Conservation (phyloP, 2,329 filamentous ascomycete genomes). For the Nothopassalora personata region DNA sequence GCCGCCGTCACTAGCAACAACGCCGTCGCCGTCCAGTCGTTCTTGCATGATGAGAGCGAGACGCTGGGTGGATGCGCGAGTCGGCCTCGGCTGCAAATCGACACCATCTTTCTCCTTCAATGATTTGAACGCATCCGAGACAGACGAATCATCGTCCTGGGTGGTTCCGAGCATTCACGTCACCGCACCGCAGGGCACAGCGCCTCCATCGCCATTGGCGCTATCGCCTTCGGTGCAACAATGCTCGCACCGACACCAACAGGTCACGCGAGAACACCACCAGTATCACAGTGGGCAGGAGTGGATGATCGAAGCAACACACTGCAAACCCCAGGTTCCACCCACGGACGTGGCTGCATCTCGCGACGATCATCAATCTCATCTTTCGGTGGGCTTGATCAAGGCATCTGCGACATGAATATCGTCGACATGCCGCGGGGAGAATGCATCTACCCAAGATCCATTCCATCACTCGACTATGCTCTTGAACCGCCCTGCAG, state of each 20-base stretch:
- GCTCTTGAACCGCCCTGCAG: background rate
- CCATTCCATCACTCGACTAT: conserved; percentile 1
- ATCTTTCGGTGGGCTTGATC: conserved; percentile 11
- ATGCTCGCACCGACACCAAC: conserved; percentile 6
- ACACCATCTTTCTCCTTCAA: conserved; percentile 10
- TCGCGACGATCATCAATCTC: conserved; percentile 15
- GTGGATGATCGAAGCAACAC: conserved; percentile 5
- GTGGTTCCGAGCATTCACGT: conserved; percentile 14
- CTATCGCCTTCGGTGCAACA: conserved; percentile 6
- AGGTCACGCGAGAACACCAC: conserved; percentile 8
- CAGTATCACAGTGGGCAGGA: conserved; percentile 12
- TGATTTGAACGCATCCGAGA: conserved; percentile 3
- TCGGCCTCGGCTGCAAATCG: conserved; percentile 11
- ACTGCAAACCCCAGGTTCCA: conserved; percentile 11
- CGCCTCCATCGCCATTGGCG: conserved; percentile 8
- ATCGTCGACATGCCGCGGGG: conserved; percentile 4
- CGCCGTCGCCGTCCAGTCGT: background rate
- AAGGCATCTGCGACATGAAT: conserved; percentile 9
- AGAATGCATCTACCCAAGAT: conserved; percentile 7
- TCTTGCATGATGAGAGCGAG: background rate
- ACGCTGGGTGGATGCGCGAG: background rate
- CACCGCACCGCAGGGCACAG: conserved; percentile 14
- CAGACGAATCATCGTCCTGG: conserved; percentile 9
- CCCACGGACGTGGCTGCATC: conserved; percentile 2
- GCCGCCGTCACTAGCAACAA: conserved; percentile 11